Conservation (phyloP, 805 yeast genomes). For the Candida hungchunana region DNA sequence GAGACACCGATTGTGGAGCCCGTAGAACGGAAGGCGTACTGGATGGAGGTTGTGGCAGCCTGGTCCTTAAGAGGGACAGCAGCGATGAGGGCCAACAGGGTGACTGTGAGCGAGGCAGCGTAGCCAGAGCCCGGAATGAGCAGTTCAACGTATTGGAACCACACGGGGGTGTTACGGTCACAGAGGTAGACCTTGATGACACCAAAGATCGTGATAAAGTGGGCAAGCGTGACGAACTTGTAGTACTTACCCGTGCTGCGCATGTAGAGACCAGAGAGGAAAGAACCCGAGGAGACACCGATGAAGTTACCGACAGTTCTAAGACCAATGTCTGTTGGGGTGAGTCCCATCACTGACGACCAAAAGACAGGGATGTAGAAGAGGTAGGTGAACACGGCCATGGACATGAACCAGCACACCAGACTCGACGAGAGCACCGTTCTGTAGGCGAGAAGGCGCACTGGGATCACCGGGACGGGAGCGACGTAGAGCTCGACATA, state of each 20-base stretch:
- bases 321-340: slow-evolving; percentile 54
- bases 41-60: slow-evolving; percentile 86
- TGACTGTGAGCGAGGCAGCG: slow-evolving; percentile 64
- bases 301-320: slow-evolving; percentile 57
- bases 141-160: slow-evolving; percentile 41
- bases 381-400: slow-evolving; percentile 58
- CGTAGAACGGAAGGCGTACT: slow-evolving; percentile 81
- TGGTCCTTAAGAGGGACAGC: slow-evolving; percentile 66
- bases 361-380: slow-evolving; percentile 71
- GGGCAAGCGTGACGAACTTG: slow-evolving; percentile 38
- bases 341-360: slow-evolving; percentile 46
- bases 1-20: slow-evolving; percentile 86
- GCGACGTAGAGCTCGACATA: slow-evolving; percentile 41
- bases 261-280: slow-evolving; percentile 65
- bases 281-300: slow-evolving; percentile 64
- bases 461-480: slow-evolving; percentile 59
- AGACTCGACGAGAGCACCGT: slow-evolving; percentile 62
- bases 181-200: slow-evolving; percentile 30
- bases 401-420: slow-evolving; percentile 64
- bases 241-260: slow-evolving; percentile 63
- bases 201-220: slow-evolving; percentile 46
- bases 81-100: slow-evolving; percentile 70
- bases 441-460: slow-evolving; percentile 47
- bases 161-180: slow-evolving; percentile 23
- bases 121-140: slow-evolving; percentile 61